Conservation (phyloP, 2,329 filamentous ascomycete genomes). For the Hypoxylon sp. region DNA sequence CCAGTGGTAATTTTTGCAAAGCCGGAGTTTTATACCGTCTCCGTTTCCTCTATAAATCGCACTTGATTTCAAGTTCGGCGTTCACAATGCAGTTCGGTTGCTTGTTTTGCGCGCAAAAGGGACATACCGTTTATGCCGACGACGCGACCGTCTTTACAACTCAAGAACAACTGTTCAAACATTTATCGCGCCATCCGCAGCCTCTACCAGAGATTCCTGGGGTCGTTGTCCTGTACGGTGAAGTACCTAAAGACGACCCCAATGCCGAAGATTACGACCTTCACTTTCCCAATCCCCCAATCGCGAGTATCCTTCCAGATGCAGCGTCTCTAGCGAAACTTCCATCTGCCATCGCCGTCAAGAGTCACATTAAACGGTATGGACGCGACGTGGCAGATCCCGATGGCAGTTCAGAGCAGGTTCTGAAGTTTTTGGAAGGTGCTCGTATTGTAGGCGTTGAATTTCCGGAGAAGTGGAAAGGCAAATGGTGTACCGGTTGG, state of each 20-base stretch:
- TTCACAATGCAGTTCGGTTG: conserved; percentile 58
- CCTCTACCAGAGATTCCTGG: conserved; percentile 58
- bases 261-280: conserved; percentile 56
- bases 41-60: conserved; percentile 61
- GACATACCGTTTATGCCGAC: conserved; percentile 56
- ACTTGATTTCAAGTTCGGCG: conserved; percentile 54
- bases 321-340: conserved; percentile 45
- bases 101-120: conserved; percentile 58
- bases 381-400: conserved; percentile 56
- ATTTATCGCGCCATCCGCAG: conserved; percentile 59
- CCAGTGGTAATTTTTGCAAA: conserved; percentile 55
- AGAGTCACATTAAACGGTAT: conserved; percentile 56
- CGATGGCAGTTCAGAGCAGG: conserved; percentile 53
- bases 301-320: conserved; percentile 52
- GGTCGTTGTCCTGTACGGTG: conserved; percentile 58
- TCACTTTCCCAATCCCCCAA: conserved; percentile 55
- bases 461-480: conserved; percentile 56
- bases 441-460: conserved; percentile 54
- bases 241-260: conserved; percentile 38
- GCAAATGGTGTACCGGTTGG: conserved; percentile 57
- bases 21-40: conserved; percentile 58
- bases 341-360: conserved; percentile 56
- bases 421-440: conserved; percentile 59
- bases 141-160: conserved; percentile 61
- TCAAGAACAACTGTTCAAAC: conserved; percentile 57